Percentiles rank a stretch among this genome's conserved stretches.
phyloP scores from a whole-genome alignment of 2,329 filamentous ascomycete species.

The Dactylellina leptospora region DNA sequence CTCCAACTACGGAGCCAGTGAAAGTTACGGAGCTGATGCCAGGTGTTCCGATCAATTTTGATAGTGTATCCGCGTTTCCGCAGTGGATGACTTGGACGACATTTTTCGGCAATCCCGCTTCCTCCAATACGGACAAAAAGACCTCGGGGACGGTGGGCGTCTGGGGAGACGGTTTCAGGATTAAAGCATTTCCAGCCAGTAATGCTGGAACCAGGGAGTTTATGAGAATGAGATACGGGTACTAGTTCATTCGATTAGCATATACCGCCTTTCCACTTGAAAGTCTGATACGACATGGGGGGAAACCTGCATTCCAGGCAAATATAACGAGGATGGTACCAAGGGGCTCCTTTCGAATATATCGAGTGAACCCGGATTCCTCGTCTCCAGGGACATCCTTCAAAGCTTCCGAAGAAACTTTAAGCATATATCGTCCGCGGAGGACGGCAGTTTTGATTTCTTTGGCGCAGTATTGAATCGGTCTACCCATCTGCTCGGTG shows the following conservation, averaged over 20 bases:
- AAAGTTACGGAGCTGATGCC: conserved; percentile 86
- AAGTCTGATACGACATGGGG: neutral
- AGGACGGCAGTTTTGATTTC: conserved; percentile 87
- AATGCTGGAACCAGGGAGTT: conserved; percentile 94
- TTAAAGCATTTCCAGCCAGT: conserved; percentile 86
- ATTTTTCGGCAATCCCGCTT: conserved; percentile 81
- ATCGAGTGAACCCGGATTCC: conserved; percentile 88
- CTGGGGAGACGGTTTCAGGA: conserved; percentile 93
- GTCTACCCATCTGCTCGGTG: conserved; percentile 93
- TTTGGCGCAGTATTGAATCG: conserved; percentile 83
- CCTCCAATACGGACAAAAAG: conserved; percentile 76
- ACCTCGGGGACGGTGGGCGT: conserved; percentile 92
- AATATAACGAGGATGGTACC: conserved; percentile 90
- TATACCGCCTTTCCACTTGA: conserved; percentile 26
- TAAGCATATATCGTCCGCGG: conserved; percentile 84
- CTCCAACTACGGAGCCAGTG: conserved; percentile 89
- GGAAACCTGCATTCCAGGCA: conserved; percentile 85
- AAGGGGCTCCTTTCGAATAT: conserved; percentile 85
- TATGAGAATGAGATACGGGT: conserved; percentile 90
- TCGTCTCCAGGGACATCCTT: conserved; percentile 81
- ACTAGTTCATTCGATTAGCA: conserved; percentile 65
- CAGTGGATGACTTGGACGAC: conserved; percentile 94
- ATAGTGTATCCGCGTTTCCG: conserved; percentile 78
- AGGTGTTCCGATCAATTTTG: conserved; percentile 79
- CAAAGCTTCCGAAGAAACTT: conserved; percentile 80